Base-by-base conservation (phyloP, 176 grass and related monocot species). In the Leersia perrieri region DNA sequence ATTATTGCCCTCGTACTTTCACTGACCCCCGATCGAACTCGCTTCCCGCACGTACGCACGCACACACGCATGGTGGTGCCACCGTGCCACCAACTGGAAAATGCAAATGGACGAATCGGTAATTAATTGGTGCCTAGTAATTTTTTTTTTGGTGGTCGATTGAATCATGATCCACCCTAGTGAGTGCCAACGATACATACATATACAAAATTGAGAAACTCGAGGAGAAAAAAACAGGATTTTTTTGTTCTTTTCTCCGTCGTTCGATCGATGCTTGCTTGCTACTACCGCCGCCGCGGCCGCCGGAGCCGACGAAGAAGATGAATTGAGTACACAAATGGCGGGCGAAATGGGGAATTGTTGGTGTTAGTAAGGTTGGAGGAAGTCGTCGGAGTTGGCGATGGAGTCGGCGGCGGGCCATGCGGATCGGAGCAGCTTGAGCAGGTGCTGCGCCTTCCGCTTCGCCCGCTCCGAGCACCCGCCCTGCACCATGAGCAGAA, bases 381-480 rank as follows among this genome's bases (percentile, higher is more conserved):
- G 83, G 81, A 88, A 99, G 73, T 87, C 86, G 82, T 88, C 95
- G 55, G 92, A 95, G 90, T 98, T 92, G 77, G 81, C 88, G 75
- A 99, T 87, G 76, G 75, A 84, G 70, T 88, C 90, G 25, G 80
- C 22, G 62, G 62, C 67, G 0, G 93, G 91, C 93, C 92, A 95
- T 3, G 92, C 97, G 5, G 79, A 85, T 11, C 93, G 89, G 45
- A 99, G 79, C 40, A 96, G 84, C 84, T 99, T 99, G 0, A 99
- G 88, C 15, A 99, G 91, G 47, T 93, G 84, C 87, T 99, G 97
- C 35, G 93, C 90, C 64, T 99, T 99, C 66, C 93, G 87, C 83
- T 99, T 99, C 36, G 90, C 90, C 55, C 97, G 91, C 18, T 99
- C 97, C 3, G 97, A 99, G 82, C 87, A 95, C 1, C 93, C 93